phyloP scores from a whole-genome alignment of 2,329 filamentous ascomycete species.

The Xylaria arbuscula region DNA sequence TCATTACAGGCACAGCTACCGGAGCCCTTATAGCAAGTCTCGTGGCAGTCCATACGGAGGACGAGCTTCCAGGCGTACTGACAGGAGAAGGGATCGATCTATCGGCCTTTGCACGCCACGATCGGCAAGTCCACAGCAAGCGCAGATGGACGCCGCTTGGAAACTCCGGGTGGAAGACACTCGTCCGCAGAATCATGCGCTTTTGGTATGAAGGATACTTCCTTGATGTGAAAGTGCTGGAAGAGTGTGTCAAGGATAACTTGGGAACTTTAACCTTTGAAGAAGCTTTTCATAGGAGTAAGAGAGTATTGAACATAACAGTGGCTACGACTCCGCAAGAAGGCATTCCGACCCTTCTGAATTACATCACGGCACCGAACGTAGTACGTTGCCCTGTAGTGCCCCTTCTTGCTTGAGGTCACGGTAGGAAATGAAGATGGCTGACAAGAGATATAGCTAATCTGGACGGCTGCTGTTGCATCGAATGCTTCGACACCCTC shows the following conservation, averaged over 20 bases:
- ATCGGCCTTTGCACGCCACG: conserved; percentile 73
- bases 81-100: conserved; percentile 85
- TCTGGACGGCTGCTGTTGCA: conserved; percentile 82
- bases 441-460: conserved; percentile 66
- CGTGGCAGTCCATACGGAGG: conserved; percentile 86
- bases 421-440: not conserved
- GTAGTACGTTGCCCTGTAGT: conserved; percentile 70
- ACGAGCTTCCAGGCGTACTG: conserved; percentile 81
- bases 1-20: conserved; percentile 91
- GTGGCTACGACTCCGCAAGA: conserved; percentile 79
- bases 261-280: conserved; percentile 92
- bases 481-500: conserved; percentile 76
- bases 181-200: conserved; percentile 73
- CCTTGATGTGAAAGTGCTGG: conserved; percentile 82
- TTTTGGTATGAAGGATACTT: conserved; percentile 84
- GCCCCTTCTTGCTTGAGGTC: not conserved
- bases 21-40: conserved; percentile 90
- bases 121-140: conserved; percentile 48
- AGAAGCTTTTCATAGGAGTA: conserved; percentile 87
- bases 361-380: conserved; percentile 92
- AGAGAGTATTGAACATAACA: conserved; percentile 90
- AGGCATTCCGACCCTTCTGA: conserved; percentile 85
- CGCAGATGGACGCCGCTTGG: conserved; percentile 53
- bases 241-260: conserved; percentile 85
- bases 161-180: conserved; percentile 64